Conservation (phyloP, 495 filamentous ascomycete species). For the Penicillium pancosmium region DNA sequence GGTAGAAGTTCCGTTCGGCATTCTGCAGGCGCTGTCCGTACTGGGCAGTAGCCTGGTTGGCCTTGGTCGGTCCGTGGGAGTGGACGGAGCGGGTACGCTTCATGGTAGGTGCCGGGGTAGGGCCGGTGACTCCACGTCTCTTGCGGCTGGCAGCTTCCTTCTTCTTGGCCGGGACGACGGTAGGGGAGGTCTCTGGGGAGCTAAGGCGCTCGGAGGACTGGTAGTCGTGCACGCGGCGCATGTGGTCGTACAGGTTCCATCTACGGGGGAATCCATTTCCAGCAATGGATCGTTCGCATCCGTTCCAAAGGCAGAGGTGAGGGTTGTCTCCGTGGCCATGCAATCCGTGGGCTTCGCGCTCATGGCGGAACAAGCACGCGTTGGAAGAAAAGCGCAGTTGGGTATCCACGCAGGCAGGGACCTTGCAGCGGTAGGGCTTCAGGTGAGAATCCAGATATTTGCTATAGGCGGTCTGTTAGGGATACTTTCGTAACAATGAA, state of each 20-base stretch:
- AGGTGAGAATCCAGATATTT: slow-evolving; percentile 94
- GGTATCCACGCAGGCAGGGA: slow-evolving; percentile 71
- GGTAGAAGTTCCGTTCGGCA: slow-evolving; percentile 48
- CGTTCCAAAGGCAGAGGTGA: slow-evolving; percentile 79
- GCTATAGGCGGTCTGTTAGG: slow-evolving; percentile 55
- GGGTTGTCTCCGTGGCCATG: slow-evolving; percentile 92
- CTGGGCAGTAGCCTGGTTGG: slow-evolving; percentile 37
- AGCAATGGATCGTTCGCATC: slow-evolving; percentile 76
- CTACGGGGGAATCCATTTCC: slow-evolving; percentile 89
- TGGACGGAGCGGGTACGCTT: slow-evolving; percentile 50
- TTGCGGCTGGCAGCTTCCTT: slow-evolving; percentile 48
- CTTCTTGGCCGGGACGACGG: slow-evolving; percentile 36
- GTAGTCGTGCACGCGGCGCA: slow-evolving; percentile 90
- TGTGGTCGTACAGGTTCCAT: slow-evolving; percentile 94
- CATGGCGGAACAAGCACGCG: slow-evolving; percentile 90
- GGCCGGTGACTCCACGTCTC: slow-evolving; percentile 40
- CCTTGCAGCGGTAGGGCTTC: slow-evolving; percentile 92
- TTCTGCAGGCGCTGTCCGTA: slow-evolving; percentile 48
- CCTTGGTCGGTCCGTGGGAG: slow-evolving; percentile 44
- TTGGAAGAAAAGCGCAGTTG: slow-evolving; percentile 82
- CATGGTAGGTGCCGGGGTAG: slow-evolving; percentile 45
- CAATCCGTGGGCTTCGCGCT: slow-evolving; percentile 92
- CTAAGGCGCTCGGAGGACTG: slow-evolving; percentile 50
- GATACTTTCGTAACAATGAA: slow-evolving; percentile 1
- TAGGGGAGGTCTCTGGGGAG: slow-evolving; percentile 46